Base-by-base conservation (phyloP, 768 basidiomycete species). In the Calocybe cyanea region DNA sequence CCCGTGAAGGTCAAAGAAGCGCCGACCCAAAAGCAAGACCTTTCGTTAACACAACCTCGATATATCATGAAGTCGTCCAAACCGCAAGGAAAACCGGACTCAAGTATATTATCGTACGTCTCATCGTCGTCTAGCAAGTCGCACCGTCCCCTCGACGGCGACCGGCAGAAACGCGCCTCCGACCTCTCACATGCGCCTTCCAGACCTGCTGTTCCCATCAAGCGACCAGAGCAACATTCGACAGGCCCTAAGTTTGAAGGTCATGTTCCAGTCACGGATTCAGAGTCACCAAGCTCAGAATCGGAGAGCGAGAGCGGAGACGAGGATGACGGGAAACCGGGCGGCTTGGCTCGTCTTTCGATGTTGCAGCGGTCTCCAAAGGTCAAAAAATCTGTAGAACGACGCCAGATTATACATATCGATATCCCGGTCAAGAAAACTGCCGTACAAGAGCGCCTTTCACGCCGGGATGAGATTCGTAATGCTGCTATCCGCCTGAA, bases 401-500 rank as follows among this genome's bases (percentile, higher is more conserved):
- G 82, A 19, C 73, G 86, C 31, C 78, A 81, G 58, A 70, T 87
- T 52, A 83, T 80, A 63, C 66, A 78, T 38, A 53, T 89, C 40
- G 81, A 85, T 38, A 63, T 78, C 37, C 76, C 79, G 0, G 67
- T 66, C 23, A 61, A 54, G 24, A 65, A 63, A 42, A 77, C 72
- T 25, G 66, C 73, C 7, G 66, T 72, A 14, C 66, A 75, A 52
- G 73, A 78, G 38, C 70, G 81, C 25, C 53, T 82, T 32, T 65
- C 70, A 23, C 74, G 77, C 47, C 73, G 77, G 41, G 81, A 86
- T 14, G 79, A 82, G 45, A 78, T 79, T 20, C 80, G 79, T 15
- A 74, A 76, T 46, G 77, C 70, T 36, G 78, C 79, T 6, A 66
- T 83, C 50, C 81, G 93, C 7, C 70, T 94, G 56, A 85, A 82